phyloP scores from a whole-genome alignment of 2,329 filamentous ascomycete genomes.

The Xylariaceae sp. region DNA sequence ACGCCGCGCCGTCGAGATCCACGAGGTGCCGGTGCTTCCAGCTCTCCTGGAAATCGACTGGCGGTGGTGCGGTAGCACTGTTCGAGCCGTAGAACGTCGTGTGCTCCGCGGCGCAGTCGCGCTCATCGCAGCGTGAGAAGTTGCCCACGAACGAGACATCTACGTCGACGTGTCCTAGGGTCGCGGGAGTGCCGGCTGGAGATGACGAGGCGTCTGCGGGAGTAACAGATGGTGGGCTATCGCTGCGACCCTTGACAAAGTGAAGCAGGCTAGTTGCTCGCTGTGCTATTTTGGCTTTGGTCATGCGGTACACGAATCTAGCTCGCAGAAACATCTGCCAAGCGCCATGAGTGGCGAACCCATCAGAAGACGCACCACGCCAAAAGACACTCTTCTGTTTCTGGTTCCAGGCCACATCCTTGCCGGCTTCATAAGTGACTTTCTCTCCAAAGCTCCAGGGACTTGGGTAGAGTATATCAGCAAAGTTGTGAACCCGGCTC shows the following conservation, averaged over 20 bases:
- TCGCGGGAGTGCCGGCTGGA: neutral
- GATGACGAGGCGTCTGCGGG: neutral
- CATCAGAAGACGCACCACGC: slow-evolving; percentile 50
- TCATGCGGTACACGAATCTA: slow-evolving; percentile 52
- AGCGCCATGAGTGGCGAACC: slow-evolving; percentile 41
- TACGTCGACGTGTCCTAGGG: slow-evolving; percentile 11
- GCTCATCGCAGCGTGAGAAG: slow-evolving; percentile 28
- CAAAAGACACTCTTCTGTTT: slow-evolving; percentile 49
- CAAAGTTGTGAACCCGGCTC: slow-evolving; percentile 49
- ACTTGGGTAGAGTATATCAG: slow-evolving; percentile 44
- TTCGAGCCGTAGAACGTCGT: slow-evolving; percentile 27
- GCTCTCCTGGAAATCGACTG: slow-evolving; percentile 30
- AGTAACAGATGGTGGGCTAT: neutral
- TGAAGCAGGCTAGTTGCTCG: slow-evolving; percentile 7
- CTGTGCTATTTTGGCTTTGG: slow-evolving; percentile 19
- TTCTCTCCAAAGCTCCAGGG: slow-evolving; percentile 36
- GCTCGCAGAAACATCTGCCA: slow-evolving; percentile 59
- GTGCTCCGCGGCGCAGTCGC: slow-evolving; percentile 29
- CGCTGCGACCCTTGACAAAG: slow-evolving; percentile 2
- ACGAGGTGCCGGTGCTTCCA: slow-evolving; percentile 49
- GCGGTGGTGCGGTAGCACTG: slow-evolving; percentile 12
- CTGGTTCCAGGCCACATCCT: slow-evolving; percentile 40
- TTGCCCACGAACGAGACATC: slow-evolving; percentile 37
- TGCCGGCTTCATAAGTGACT: slow-evolving; percentile 32
- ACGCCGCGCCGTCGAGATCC: slow-evolving; percentile 54